Evolutionary conservation across 2,329 filamentous ascomycete genomes (phyloP).

Genomic region (Aspergillus candidus): DNA sequence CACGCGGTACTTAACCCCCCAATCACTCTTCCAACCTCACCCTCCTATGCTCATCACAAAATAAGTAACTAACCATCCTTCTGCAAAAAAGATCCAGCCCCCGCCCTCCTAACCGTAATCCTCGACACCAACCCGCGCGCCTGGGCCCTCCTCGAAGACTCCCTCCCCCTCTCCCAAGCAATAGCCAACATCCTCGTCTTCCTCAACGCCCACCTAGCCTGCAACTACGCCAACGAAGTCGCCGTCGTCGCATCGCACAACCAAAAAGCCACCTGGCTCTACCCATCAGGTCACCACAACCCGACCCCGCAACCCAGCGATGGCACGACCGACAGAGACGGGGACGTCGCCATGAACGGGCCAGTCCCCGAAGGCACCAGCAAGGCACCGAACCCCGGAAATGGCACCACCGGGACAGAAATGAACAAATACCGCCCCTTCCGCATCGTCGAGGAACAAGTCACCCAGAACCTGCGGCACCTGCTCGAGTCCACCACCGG

Average conservation of each 20-base stretch:
- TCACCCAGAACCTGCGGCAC: slow-evolving; percentile 66
- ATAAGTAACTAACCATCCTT: neutral
- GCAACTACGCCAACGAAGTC: slow-evolving; percentile 88
- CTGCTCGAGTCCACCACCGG: slow-evolving; percentile 65
- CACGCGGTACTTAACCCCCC: slow-evolving; percentile 35
- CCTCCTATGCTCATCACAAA: neutral
- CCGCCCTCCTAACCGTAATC: slow-evolving; percentile 82
- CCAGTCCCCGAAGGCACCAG: slow-evolving; percentile 22
- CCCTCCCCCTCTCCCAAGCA: slow-evolving; percentile 73
- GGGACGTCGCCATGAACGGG: slow-evolving; percentile 56
- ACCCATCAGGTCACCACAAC: slow-evolving; percentile 50
- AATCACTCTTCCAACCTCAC: slow-evolving; percentile 3
- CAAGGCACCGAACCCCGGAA: neutral
- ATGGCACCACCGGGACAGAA: slow-evolving; percentile 29
- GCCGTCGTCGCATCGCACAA: slow-evolving; percentile 86
- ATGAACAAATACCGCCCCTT: slow-evolving; percentile 95
- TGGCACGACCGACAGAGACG: slow-evolving; percentile 29
- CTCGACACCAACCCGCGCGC: slow-evolving; percentile 95
- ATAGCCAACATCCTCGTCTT: slow-evolving; percentile 90
- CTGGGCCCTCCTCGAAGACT: slow-evolving; percentile 71
- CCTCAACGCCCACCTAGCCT: slow-evolving; percentile 91
- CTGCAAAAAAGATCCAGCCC: slow-evolving; percentile 46
- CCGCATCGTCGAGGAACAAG: slow-evolving; percentile 73
- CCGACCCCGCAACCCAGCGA: neutral
- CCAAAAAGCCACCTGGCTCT: slow-evolving; percentile 82